A percentile compares a stretch with the other conserved stretches of the same genome.
Evolutionary conservation across 805 yeast genomes (phyloP).

Genomic region (Candida sakaeoensis): DNA sequence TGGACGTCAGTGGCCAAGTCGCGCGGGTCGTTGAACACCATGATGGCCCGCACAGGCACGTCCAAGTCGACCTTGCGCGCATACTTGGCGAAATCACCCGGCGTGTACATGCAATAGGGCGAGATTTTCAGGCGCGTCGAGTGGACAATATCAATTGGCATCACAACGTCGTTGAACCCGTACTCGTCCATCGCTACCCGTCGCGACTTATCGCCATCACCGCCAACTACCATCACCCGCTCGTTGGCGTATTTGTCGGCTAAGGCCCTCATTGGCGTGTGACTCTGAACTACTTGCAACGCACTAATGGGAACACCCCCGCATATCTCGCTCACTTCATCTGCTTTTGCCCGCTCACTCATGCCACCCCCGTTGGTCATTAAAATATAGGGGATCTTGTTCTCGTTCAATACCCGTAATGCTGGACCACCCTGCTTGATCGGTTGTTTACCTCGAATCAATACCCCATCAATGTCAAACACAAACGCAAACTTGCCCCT

Average conservation of each 20-base stretch:
- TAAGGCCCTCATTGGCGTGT: slow-evolving; percentile 74
- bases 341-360: slow-evolving; percentile 57
- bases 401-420: slow-evolving; percentile 46
- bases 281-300: slow-evolving; percentile 76
- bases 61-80: slow-evolving; percentile 26
- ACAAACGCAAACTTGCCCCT: slow-evolving; percentile 26
- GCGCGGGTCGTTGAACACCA: slow-evolving; percentile 85
- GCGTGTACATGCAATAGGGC: slow-evolving; percentile 61
- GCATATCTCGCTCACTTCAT: slow-evolving; percentile 11
- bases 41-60: slow-evolving; percentile 63
- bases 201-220: slow-evolving; percentile 64
- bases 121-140: slow-evolving; percentile 52
- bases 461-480: slow-evolving; percentile 78
- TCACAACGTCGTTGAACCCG: slow-evolving; percentile 74
- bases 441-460: slow-evolving; percentile 67
- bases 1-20: slow-evolving; percentile 86
- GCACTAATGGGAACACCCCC: slow-evolving; percentile 46
- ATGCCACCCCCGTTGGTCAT: slow-evolving; percentile 91
- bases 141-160: slow-evolving; percentile 67
- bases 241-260: slow-evolving; percentile 43
- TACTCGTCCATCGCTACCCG: slow-evolving; percentile 68
- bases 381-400: slow-evolving; percentile 70
- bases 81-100: slow-evolving; percentile 42
- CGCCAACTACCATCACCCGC: slow-evolving; percentile 82
- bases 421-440: slow-evolving; percentile 66